Percentiles rank a stretch among this genome's conserved stretches.
phyloP scores from a whole-genome alignment of 805 yeast genomes.

The Scheffersomyces spartinae region DNA sequence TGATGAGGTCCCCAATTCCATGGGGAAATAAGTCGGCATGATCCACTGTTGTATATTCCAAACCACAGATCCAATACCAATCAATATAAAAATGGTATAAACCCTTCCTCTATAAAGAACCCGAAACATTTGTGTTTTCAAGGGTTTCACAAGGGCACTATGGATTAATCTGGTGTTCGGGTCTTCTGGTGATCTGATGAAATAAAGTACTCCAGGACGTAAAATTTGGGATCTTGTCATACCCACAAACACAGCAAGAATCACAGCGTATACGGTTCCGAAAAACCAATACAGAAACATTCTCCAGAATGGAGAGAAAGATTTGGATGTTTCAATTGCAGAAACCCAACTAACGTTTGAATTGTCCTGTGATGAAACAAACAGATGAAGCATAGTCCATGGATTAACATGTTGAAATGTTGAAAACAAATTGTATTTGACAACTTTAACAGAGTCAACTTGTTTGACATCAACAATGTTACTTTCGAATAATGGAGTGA shows the following conservation, averaged over 20 bases:
- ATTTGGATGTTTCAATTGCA: not conserved
- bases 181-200: constrained; percentile 90
- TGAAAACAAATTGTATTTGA: too few relatives aligned
- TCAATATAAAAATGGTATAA: constrained; percentile 58
- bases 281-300: constrained; percentile 40
- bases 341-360: too few relatives aligned
- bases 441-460: too few relatives aligned
- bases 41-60: too few relatives aligned
- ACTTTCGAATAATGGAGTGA: constrained; percentile 52
- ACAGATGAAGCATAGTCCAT: too few relatives aligned
- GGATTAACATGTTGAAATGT: too few relatives aligned
- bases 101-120: constrained; percentile 63
- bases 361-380: too few relatives aligned
- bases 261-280: constrained; percentile 82
- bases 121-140: constrained; percentile 60
- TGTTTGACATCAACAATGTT: too few relatives aligned
- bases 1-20: too few relatives aligned
- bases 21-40: too few relatives aligned
- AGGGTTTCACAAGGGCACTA: constrained; percentile 74
- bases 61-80: constrained; percentile 66
- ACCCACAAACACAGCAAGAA: constrained; percentile 77
- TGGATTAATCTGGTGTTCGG: constrained; percentile 79
- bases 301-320: constrained; percentile 4
- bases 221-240: constrained; percentile 64
- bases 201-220: constrained; percentile 82